These are phyloP conservation scores for Physcomitrellopsis africana DNA, from an alignment of 225 moss, liverwort and hornwort genomes.

Conservation along the genomic window DNA sequence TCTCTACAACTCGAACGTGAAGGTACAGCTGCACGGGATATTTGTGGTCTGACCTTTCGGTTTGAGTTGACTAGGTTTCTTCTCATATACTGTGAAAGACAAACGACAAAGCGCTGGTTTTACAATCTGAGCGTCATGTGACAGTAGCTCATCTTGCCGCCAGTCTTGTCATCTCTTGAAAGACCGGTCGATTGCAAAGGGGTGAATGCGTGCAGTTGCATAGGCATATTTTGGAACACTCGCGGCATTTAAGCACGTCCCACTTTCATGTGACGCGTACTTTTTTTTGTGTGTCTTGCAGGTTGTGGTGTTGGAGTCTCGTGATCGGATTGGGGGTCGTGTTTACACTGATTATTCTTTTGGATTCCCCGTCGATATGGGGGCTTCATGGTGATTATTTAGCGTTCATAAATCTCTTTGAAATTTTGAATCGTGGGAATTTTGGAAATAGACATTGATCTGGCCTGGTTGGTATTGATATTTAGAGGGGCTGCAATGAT, in stretches of 20 bases:
- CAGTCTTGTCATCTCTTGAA: not conserved
- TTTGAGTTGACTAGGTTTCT: not conserved
- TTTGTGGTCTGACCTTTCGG: not conserved
- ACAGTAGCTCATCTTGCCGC: not conserved
- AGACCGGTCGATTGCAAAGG: not conserved
- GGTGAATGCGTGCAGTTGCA: too few species aligned
- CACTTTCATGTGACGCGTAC: not conserved
- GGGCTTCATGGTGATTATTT: slow-evolving; percentile 88
- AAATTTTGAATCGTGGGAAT: slow-evolving; percentile 5
- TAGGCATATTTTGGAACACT: not conserved
- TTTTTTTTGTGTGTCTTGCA: slow-evolving; percentile 42
- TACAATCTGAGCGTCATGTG: not conserved
- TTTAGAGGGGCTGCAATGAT: slow-evolving; percentile 8
- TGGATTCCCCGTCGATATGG: slow-evolving; percentile 98
- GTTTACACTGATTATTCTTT: slow-evolving; percentile 93
- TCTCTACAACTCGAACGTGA: not conserved
- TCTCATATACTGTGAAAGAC: not conserved
- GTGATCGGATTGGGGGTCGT: slow-evolving; percentile 95
- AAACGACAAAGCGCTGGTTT: not conserved
- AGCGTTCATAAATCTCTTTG: not conserved
- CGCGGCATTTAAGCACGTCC: not conserved
- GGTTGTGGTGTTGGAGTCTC: slow-evolving; percentile 94
- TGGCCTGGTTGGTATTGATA: slow-evolving; percentile 7
- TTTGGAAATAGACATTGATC: not conserved
- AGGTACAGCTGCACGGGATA: not conserved